Evolutionary conservation across 2,329 filamentous ascomycete species (phyloP), one percentile per base, ranked within the genome.

Genomic region (Exophiala dermatitidis): DNA sequence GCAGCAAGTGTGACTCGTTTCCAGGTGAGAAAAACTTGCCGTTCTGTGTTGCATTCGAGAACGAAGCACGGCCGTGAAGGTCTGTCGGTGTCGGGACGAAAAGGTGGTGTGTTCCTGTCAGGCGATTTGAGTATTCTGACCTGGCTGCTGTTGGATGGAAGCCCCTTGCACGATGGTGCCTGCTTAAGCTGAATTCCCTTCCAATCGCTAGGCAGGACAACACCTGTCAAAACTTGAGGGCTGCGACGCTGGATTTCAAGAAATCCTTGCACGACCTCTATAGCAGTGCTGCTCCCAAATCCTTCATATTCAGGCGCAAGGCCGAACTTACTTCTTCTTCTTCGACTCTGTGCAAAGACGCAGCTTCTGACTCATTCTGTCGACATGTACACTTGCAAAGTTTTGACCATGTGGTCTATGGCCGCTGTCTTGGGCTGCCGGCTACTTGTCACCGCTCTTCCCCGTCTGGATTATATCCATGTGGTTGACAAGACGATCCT

Each of bases 401-500:
- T 32, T 31, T 32, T 46, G 37, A 30, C 41, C 9, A 34, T 46
- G 10, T 45, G 37, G 37, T 41, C 48, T 32, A n/a, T 43, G 31
- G 48, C 46, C 12, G 26, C 51, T 2, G 31, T 52, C 5, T 31
- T 54, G 12, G 37, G 51, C 48, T 37, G 26, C 29, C 19, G 41
- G 26, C 12, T 48, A 1, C 33, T 57, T 19, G 55, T 54, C 31
- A 46, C 52, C 36, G 55, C 51, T 33, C 48, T 57, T 34, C 55
- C 55, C 12, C 45, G 32, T 31, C 31, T 51, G 33, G 45, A 50
- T 19, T 56, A 54, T 44, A 38, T 54, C n/a, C 54, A 48, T 52
- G 47, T 36, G n/a, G 19, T 32, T 31, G 32, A 42, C 28, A 31
- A 37, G 30, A 45, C 40, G 12, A 19, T 44, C n/a, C 40, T 50